Base-by-base conservation (phyloP, 352 stramenopile species). In the Pythium chondricola region DNA sequence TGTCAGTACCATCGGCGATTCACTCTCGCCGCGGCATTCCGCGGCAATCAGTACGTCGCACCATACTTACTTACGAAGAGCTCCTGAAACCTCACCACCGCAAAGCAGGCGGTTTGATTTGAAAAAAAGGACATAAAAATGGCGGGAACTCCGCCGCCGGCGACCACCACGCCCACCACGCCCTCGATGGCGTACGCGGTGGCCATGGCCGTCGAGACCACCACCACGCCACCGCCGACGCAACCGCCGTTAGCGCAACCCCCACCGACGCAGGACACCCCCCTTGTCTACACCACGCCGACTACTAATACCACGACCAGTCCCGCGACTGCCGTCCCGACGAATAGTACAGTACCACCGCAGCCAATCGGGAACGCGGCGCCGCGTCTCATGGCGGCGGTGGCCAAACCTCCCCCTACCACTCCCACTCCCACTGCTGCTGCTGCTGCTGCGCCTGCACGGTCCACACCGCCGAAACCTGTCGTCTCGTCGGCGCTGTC, bases 21-120 rank as follows among this genome's bases (percentile, higher is more conserved):
- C 21, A 2, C 25, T 16, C 14, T 14, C 27, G 29, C 32, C 45
- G 33, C n/a, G 32, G 6, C 48, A 41, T 43, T 56, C 36, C 39
- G 39, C 49, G 25, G 49, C 33, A 37, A 32, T 65, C 57, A 65
- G 57, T 65, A 65, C 29, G 30, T 61, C 45, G 17, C 13, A 10
- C 9, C 25, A 1, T 50, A 48, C 31, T 42, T 29, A 51, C 48
- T 63, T 52, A 55, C 29, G 32, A 43, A 43, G 43, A 49, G n/a
- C 42, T 22, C 24, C 20, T 26, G 6, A 6, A 3, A 14, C 37
- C 37, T 5, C 37, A 43, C 20, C 6, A 22, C 24, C 5, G 2
- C 16, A 47, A 9, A 16, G 10, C 4, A 5, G 20, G 25, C 17
- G 3, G 18, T n/a, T 37, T 40, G n/a, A 43, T 45, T 61, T 49